A percentile compares a stretch with the other conserved stretches of the same genome.
Conservation (phyloP, 768 basidiomycete genomes). For the Tricholoma saponaceum region DNA sequence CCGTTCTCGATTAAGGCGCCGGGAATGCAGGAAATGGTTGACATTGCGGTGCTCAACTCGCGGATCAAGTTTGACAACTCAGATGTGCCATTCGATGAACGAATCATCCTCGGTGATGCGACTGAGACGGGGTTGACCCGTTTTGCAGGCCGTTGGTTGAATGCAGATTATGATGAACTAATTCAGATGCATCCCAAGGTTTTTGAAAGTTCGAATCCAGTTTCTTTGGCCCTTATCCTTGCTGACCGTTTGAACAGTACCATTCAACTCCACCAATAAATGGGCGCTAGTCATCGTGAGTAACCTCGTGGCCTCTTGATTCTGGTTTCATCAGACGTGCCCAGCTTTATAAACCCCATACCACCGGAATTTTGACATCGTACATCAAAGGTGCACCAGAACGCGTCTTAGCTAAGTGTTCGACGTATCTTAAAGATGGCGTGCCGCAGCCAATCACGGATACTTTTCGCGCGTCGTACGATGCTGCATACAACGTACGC, state of each 20-base stretch:
- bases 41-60: constrained; percentile 63
- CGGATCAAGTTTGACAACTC: constrained; percentile 65
- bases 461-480: constrained; percentile 49
- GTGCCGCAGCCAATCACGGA: constrained; percentile 44
- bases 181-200: constrained; percentile 49
- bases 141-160: constrained; percentile 55
- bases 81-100: constrained; percentile 58
- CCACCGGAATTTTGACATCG: constrained; percentile 41
- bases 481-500: constrained; percentile 58
- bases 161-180: constrained; percentile 49
- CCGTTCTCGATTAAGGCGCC: constrained; percentile 46
- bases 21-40: constrained; percentile 65
- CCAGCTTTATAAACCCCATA: constrained; percentile 54
- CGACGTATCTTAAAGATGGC: constrained; percentile 55
- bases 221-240: background rate
- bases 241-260: constrained; percentile 32
- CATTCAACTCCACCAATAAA: constrained; percentile 72
- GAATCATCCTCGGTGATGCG: constrained; percentile 66
- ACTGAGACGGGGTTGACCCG: constrained; percentile 71
- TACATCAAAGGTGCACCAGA: constrained; percentile 72
- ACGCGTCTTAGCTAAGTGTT: constrained; percentile 61
- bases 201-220: constrained; percentile 45
- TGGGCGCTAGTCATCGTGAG: constrained; percentile 68
- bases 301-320: constrained; percentile 5
- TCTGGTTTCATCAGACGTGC: constrained; percentile 1